A percentile compares a stretch with the other conserved stretches of the same genome.
Evolutionary conservation across 2,329 filamentous ascomycete genomes (phyloP).

Genomic region (Coniella lustricola): DNA sequence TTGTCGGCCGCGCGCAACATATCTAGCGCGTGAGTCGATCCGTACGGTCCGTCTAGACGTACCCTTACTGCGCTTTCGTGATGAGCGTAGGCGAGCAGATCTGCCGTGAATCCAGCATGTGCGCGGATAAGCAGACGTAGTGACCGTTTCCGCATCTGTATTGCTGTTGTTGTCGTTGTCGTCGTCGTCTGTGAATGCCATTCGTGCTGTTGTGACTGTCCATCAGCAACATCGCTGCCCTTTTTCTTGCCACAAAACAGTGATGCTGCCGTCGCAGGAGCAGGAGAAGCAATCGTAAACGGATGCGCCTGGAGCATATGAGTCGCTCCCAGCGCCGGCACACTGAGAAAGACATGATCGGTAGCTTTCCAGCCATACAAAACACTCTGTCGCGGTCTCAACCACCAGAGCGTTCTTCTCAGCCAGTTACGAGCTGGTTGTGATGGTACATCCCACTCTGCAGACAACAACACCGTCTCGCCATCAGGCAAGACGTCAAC

Average conservation of each 20-base stretch:
- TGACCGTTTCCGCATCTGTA: too few species aligned
- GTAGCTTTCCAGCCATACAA: constrained; percentile 50
- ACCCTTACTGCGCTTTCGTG: constrained; percentile 35
- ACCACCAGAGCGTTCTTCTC: too few species aligned
- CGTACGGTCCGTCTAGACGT: constrained; percentile 59
- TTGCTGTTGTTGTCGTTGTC: background rate
- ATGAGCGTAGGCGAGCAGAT: constrained; percentile 45
- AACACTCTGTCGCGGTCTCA: constrained; percentile 31
- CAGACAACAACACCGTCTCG: constrained; percentile 43
- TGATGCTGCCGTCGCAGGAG: too few species aligned
- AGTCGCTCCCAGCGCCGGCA: constrained; percentile 45
- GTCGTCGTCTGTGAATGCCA: too few species aligned
- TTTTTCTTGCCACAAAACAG: constrained; percentile 22
- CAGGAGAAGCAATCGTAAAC: constrained; percentile 57
- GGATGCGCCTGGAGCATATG: constrained; percentile 56
- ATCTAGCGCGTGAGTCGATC: constrained; percentile 47
- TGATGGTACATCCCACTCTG: constrained; percentile 29
- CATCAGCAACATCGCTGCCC: too few species aligned
- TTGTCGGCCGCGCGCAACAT: constrained; percentile 42
- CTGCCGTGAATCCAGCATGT: constrained; percentile 51
- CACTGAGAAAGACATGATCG: constrained; percentile 56
- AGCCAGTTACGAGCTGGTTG: too few species aligned
- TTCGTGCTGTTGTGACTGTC: too few species aligned
- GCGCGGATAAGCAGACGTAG: constrained; percentile 53
- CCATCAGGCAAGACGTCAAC: constrained; percentile 48